Conservation (phyloP, 345 rosid genomes). For the Melaleuca alternifolia region DNA sequence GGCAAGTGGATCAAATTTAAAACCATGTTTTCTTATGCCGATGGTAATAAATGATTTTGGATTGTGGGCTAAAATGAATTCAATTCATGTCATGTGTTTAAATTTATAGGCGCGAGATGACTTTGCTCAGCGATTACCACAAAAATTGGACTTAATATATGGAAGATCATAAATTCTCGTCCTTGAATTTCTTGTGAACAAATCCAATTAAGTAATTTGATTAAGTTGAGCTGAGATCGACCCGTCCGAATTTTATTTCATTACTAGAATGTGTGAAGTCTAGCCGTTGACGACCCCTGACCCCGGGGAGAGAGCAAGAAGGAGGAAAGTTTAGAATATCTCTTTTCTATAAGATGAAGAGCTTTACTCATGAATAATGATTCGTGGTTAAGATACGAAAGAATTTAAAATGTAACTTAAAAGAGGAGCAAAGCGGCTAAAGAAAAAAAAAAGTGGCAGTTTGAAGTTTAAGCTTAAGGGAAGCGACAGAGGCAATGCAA, state of each 20-base stretch:
- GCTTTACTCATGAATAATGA: background rate
- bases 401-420: background rate
- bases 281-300: too few species aligned
- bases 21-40: background rate
- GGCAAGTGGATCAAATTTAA: background rate
- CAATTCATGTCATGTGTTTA: background rate
- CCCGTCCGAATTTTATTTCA: background rate
- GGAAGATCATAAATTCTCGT: background rate
- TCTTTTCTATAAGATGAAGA: background rate
- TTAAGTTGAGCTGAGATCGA: background rate
- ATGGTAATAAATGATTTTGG: background rate
- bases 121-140: background rate
- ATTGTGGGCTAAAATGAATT: background rate
- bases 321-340: background rate
- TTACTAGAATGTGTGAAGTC: background rate
- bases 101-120: background rate
- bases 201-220: background rate
- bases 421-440: background rate
- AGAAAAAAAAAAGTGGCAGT: rapidly evolving
- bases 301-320: too few species aligned
- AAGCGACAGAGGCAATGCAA: background rate
- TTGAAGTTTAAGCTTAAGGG: background rate
- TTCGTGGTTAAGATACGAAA: background rate
- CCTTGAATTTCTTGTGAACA: background rate
- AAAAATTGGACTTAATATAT: background rate